Base-by-base conservation (phyloP, 1,284 basidiomycete genomes). In the Apiotrichum gamsii region DNA sequence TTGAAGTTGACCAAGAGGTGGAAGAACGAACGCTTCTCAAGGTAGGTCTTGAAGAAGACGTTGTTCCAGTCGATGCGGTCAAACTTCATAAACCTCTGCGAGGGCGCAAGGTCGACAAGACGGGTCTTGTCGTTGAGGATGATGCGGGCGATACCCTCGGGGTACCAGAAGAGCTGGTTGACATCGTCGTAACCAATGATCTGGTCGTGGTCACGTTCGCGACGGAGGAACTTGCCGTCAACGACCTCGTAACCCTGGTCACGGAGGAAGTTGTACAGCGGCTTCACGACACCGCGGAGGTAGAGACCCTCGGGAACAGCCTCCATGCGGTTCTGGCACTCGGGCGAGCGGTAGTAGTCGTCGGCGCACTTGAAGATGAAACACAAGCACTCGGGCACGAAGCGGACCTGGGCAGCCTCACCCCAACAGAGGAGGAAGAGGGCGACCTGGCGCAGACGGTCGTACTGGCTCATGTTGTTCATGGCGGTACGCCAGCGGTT, bases 321-420 rank as follows among this genome's bases (percentile, higher is more conserved):
- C 51, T 97, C 94, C 49, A 90, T 77, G 47, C 90, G 79, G 71
- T 83, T 90, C 73, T 98, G 95, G 67, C 95, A 98, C 69, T 98
- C 95, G n/a, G 93, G 85, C 15, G 90, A 94, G 38, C 94, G 91
- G 73, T 99, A 98, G 74, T 97, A 98, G 74, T 99, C 94, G 71
- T 98, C 94, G 20, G 94, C 95, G 67, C 95, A 98, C 77, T 99
- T 97, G 86, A 98, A 98, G 74, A 98, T 95, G 80, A 96, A 98
- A 75, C 91, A 96, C 45, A 97, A 75, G 65, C 90, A 94, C 72
- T 99, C 94, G 20, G 95, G 94, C 34, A 90, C 82, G 73, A 97
- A 99, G n/a, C 95, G 86, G 41, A 98, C 90, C 68, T 97, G 91
- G 10, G 94, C 95, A 0, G 90, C 94, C 72, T 99, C 95, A 56